A percentile compares a stretch with the other conserved stretches of the same genome.
Conservation (phyloP, 2,329 filamentous ascomycete species). For the Chaetomiaceae sp. region DNA sequence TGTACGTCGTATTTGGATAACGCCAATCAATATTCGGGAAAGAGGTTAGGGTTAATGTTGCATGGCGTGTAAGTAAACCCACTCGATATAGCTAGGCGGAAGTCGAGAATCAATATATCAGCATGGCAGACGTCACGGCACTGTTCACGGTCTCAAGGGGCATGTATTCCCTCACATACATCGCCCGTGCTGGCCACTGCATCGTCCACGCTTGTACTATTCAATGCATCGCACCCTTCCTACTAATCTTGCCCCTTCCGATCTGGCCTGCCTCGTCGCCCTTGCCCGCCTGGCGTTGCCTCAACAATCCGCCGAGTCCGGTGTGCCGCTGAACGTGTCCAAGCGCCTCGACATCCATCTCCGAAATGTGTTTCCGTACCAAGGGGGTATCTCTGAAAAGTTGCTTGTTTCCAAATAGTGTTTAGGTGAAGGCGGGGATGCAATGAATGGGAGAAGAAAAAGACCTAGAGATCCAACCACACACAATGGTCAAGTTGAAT, state of each 20-base stretch:
- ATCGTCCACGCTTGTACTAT: slow-evolving; percentile 2
- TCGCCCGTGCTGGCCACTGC: not conserved
- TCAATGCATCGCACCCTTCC: slow-evolving; percentile 6
- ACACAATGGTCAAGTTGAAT: not conserved
- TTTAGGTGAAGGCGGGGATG: slow-evolving; percentile 17
- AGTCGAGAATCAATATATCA: too few species aligned
- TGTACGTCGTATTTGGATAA: too few species aligned
- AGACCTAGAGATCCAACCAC: not conserved
- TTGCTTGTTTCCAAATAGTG: slow-evolving; percentile 18
- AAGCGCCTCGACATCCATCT: slow-evolving; percentile 16
- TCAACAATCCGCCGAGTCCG: slow-evolving; percentile 7
- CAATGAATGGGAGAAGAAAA: slow-evolving; percentile 10
- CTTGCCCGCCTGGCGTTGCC: slow-evolving; percentile 2
- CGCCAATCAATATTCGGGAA: too few species aligned
- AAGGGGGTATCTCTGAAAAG: slow-evolving; percentile 16
- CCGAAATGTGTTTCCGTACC: slow-evolving; percentile 12
- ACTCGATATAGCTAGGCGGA: too few species aligned
- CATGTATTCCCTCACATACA: not conserved
- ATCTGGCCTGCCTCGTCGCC: slow-evolving; percentile 8
- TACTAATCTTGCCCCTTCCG: slow-evolving; percentile 9
- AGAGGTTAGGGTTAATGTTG: too few species aligned
- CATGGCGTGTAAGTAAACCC: too few species aligned
- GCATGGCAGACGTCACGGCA: not conserved
- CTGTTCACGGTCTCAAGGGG: too few species aligned
- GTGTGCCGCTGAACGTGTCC: slow-evolving; percentile 5